phyloP scores from a whole-genome alignment of 2,329 filamentous ascomycete genomes.

The Allantophomopsis lycopodina region DNA sequence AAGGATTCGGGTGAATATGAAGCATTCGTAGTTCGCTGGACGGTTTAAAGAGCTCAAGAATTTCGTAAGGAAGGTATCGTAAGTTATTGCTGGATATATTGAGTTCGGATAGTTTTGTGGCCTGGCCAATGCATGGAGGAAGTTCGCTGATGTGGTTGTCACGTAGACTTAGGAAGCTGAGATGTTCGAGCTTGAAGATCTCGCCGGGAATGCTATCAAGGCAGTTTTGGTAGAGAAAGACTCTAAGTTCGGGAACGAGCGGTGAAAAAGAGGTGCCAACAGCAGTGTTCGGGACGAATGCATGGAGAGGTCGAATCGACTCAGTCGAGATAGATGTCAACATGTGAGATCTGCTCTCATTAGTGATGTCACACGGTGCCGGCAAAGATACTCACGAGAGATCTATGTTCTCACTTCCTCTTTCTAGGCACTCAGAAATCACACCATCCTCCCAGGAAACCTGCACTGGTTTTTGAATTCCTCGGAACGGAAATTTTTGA shows the following conservation, averaged over 20 bases:
- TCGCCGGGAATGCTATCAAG: slow-evolving; percentile 41
- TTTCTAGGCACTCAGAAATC: slow-evolving; percentile 40
- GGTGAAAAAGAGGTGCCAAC: slow-evolving; percentile 31
- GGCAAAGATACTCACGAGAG: slow-evolving; percentile 36
- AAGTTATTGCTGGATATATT: slow-evolving; percentile 54
- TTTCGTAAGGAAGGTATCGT: slow-evolving; percentile 44
- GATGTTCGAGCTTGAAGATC: slow-evolving; percentile 44
- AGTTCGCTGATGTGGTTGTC: slow-evolving; percentile 48
- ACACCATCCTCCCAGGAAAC: slow-evolving; percentile 25
- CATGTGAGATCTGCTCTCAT: slow-evolving; percentile 7
- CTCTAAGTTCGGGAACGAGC: slow-evolving; percentile 40
- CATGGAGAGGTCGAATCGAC: slow-evolving; percentile 40
- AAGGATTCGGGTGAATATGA: slow-evolving; percentile 49
- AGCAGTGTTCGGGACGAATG: slow-evolving; percentile 25
- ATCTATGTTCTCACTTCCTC: slow-evolving; percentile 44
- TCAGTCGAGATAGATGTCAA: slow-evolving; percentile 40
- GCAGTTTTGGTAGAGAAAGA: slow-evolving; percentile 47
- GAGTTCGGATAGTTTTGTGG: slow-evolving; percentile 44
- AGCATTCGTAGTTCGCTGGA: slow-evolving; percentile 33
- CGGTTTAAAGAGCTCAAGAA: slow-evolving; percentile 39
- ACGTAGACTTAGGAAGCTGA: slow-evolving; percentile 53
- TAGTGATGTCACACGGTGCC: background rate
- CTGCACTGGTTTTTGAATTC: slow-evolving; percentile 2
- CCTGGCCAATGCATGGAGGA: slow-evolving; percentile 41
- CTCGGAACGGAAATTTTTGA: slow-evolving; percentile 1